Evolutionary conservation across 2,329 filamentous ascomycete genomes (phyloP).

Genomic region (Hymenoscyphus scutula): DNA sequence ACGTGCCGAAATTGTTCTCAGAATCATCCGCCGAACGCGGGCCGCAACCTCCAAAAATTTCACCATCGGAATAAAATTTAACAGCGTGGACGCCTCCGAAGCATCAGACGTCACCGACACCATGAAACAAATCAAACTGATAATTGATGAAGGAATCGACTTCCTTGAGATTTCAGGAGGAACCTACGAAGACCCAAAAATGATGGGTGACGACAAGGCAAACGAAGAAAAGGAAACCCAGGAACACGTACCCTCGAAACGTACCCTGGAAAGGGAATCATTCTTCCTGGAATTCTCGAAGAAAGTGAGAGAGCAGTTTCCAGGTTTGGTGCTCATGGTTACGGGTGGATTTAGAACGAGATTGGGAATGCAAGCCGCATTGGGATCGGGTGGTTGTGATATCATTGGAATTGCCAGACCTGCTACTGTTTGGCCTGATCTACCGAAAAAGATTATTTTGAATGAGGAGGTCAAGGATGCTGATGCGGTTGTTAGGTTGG

Average conservation of each 20-base stretch:
- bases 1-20: conserved; percentile 63
- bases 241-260: no score
- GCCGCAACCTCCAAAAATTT: conserved; percentile 37
- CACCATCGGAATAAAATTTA: conserved; percentile 54
- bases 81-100: conserved; percentile 51
- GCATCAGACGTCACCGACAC: conserved; percentile 47
- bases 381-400: conserved; percentile 47
- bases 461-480: conserved; percentile 34
- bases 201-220: conserved; percentile 22
- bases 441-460: conserved; percentile 40
- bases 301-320: conserved; percentile 46
- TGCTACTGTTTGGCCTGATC: conserved; percentile 43
- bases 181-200: conserved; percentile 50
- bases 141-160: conserved; percentile 53
- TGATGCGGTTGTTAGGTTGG: conserved; percentile 20
- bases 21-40: conserved; percentile 63
- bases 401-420: conserved; percentile 49
- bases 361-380: conserved; percentile 47
- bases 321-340: conserved; percentile 50
- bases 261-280: conserved; percentile 57
- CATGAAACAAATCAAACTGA: conserved; percentile 55
- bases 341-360: conserved; percentile 62
- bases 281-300: conserved; percentile 67
- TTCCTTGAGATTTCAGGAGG: conserved; percentile 69
- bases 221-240: not conserved